A percentile compares a stretch with the other conserved stretches of the same genome.
phyloP scores from a whole-genome alignment of 2,329 filamentous ascomycete genomes.

The Clonostachys solani region DNA sequence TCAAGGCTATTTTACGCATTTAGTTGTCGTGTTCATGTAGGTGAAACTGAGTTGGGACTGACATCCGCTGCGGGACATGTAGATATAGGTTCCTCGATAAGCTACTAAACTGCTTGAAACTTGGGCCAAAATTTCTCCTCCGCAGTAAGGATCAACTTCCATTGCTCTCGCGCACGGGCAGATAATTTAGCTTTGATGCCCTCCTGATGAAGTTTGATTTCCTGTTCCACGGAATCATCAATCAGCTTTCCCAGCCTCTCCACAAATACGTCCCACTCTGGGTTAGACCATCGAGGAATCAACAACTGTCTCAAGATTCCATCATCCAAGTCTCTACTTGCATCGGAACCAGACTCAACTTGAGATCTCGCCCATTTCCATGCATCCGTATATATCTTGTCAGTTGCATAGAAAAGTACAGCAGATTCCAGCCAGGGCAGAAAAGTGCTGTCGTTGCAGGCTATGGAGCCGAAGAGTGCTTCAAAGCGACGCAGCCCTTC shows the following conservation, averaged over 20 bases:
- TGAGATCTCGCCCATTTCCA: slow-evolving; percentile 48
- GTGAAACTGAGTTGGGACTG: too few relatives aligned
- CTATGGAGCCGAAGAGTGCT: slow-evolving; percentile 47
- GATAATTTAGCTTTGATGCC: slow-evolving; percentile 20
- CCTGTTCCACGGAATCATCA: slow-evolving; percentile 43
- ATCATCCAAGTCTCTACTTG: slow-evolving; percentile 46
- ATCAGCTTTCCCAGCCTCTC: slow-evolving; percentile 47
- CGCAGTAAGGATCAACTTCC: slow-evolving; percentile 46
- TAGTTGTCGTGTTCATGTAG: too few relatives aligned
- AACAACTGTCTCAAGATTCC: slow-evolving; percentile 61
- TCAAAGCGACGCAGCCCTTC: slow-evolving; percentile 32
- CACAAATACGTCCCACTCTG: slow-evolving; percentile 58
- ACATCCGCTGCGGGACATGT: too few relatives aligned
- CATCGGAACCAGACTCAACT: slow-evolving; percentile 4
- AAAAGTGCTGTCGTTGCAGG: slow-evolving; percentile 31
- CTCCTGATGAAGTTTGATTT: slow-evolving; percentile 26
- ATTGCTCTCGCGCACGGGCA: slow-evolving; percentile 35
- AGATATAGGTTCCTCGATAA: too few relatives aligned
- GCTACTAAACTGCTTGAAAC: too few relatives aligned
- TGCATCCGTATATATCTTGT: slow-evolving; percentile 57
- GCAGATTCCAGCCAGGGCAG: slow-evolving; percentile 61
- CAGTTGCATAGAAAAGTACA: slow-evolving; percentile 74
- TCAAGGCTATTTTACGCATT: too few relatives aligned
- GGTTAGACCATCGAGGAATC: slow-evolving; percentile 65
- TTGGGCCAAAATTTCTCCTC: slow-evolving; percentile 57